phyloP scores from a whole-genome alignment of 1,139 yeast genomes.

The Nakaseomyces delphensis region DNA sequence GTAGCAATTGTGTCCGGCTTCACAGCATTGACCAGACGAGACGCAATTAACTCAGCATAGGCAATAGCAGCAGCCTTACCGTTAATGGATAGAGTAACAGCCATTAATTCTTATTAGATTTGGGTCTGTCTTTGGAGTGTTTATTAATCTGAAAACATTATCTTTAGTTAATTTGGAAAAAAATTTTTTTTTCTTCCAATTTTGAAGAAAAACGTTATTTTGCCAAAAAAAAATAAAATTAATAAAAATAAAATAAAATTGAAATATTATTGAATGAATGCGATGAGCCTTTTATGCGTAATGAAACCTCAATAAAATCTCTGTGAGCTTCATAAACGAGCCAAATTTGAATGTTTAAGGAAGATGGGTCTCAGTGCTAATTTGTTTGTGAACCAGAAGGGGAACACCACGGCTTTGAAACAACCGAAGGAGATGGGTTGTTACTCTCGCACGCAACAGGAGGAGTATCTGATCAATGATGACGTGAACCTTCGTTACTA shows the following conservation, averaged over 20 bases:
- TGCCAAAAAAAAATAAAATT: not conserved
- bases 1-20: constrained; percentile 44
- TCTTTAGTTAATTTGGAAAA: not conserved
- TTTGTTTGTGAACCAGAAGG: constrained; percentile 23
- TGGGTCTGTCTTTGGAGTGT: not conserved
- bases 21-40: constrained; percentile 56
- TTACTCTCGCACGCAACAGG: constrained; percentile 24
- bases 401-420: constrained; percentile 25
- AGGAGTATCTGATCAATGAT: constrained; percentile 35
- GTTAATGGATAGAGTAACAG: constrained; percentile 51
- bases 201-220: not conserved
- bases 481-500: constrained; percentile 52
- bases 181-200: not conserved
- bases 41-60: constrained; percentile 73
- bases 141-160: not conserved
- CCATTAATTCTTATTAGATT: constrained; percentile 11
- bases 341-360: too few species aligned
- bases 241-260: constrained; percentile 1
- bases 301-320: too few species aligned
- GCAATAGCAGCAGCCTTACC: constrained; percentile 80
- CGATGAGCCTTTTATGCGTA: too few species aligned
- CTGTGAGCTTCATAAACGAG: too few species aligned
- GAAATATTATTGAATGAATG: too few species aligned
- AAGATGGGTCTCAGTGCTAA: constrained; percentile 21
- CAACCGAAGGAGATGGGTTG: constrained; percentile 29